These are phyloP conservation scores for Mycena olivaceomarginata DNA, from an alignment of 768 basidiomycete genomes.

Conservation along the genomic window DNA sequence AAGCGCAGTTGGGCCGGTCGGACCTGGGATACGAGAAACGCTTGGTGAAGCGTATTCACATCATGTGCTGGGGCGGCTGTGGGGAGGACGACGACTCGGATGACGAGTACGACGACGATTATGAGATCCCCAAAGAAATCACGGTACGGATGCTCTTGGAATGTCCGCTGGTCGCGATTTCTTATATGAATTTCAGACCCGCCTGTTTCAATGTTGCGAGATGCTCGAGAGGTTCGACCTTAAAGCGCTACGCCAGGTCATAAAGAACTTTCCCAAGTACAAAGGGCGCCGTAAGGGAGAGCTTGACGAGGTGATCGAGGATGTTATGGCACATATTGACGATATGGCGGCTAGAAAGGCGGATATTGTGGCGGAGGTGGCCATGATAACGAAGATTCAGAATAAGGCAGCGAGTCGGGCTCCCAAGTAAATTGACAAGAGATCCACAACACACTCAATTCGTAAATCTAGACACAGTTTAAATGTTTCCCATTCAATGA, in stretches of 20 bases:
- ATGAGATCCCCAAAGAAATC: constrained; percentile 29
- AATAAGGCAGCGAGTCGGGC: neutral
- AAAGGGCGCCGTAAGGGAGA: constrained; percentile 34
- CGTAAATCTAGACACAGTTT: neutral
- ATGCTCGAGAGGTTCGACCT: constrained; percentile 32
- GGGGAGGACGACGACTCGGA: constrained; percentile 32
- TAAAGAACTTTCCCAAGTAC: constrained; percentile 28
- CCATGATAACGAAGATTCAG: constrained; percentile 16
- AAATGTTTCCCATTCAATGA: neutral
- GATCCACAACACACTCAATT: neutral
- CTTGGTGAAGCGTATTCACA: constrained; percentile 23
- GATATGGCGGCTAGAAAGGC: constrained; percentile 22
- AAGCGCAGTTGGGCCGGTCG: constrained; percentile 26
- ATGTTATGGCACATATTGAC: constrained; percentile 24
- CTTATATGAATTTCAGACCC: neutral
- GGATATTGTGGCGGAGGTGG: constrained; percentile 18
- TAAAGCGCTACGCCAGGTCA: constrained; percentile 25
- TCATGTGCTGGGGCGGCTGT: constrained; percentile 27
- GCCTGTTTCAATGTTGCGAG: neutral
- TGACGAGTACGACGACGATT: constrained; percentile 36
- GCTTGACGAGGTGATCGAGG: constrained; percentile 17
- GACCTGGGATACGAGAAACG: constrained; percentile 17
- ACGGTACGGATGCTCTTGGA: neutral
- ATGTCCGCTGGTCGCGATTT: neutral
- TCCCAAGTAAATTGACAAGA: neutral